Conservation (phyloP, 2,329 filamentous ascomycete species). For the Alternaria metachromatica region DNA sequence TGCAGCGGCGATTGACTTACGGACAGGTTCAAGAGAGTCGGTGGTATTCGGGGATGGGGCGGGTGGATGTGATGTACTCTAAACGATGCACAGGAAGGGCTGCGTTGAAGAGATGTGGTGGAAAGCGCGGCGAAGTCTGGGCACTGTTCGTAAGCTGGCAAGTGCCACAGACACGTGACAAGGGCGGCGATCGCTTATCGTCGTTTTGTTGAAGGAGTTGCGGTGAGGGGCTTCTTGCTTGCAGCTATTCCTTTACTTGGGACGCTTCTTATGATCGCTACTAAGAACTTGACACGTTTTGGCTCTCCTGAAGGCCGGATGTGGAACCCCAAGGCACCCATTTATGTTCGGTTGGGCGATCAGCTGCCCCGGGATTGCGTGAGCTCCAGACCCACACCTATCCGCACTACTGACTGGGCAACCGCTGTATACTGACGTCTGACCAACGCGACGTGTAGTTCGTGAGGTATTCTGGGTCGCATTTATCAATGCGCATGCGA, state of each 20-base stretch:
- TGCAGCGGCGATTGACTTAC: slow-evolving; percentile 41
- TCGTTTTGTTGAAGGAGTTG: slow-evolving; percentile 20
- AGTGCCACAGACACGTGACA: slow-evolving; percentile 42
- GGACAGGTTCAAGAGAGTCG: slow-evolving; percentile 43
- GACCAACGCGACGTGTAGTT: background rate
- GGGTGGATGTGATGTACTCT: slow-evolving; percentile 47
- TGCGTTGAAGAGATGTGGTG: slow-evolving; percentile 47
- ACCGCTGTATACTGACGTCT: background rate
- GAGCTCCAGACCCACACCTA: slow-evolving; percentile 28
- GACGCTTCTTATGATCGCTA: slow-evolving; percentile 22
- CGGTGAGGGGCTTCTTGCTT: slow-evolving; percentile 17
- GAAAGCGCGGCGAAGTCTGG: slow-evolving; percentile 35
- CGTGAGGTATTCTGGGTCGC: background rate
- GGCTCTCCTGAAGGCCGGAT: slow-evolving; percentile 20
- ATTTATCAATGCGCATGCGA: background rate
- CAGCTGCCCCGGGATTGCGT: slow-evolving; percentile 35
- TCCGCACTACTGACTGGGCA: slow-evolving; percentile 15
- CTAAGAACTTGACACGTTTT: slow-evolving; percentile 43
- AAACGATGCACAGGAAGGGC: slow-evolving; percentile 49
- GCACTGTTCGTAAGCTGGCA: slow-evolving; percentile 35
- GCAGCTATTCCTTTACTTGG: slow-evolving; percentile 3
- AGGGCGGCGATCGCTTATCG: slow-evolving; percentile 31
- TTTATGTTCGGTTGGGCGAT: slow-evolving; percentile 24
- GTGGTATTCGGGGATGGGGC: slow-evolving; percentile 45
- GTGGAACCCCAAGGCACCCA: slow-evolving; percentile 39